Conservation (phyloP, 148 eudicot genomes). For the Rheum nobile region DNA sequence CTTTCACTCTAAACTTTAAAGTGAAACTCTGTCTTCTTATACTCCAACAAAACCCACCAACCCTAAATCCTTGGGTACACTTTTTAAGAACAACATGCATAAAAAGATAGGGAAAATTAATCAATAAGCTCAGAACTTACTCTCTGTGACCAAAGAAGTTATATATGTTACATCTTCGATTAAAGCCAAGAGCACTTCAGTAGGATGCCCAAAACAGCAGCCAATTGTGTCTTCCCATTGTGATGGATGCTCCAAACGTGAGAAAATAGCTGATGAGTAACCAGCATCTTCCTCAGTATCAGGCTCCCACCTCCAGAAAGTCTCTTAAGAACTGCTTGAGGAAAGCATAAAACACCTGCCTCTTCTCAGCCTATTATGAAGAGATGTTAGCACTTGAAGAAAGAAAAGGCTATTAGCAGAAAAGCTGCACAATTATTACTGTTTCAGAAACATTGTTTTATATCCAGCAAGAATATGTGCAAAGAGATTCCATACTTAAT, state of each 20-base stretch:
- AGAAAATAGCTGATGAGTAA: conserved; percentile 21
- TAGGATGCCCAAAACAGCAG: conserved; percentile 82
- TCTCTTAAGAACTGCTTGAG: conserved; percentile 68
- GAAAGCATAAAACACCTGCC: conserved; percentile 50
- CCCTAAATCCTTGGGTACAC: no score
- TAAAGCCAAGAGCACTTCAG: conserved; percentile 46
- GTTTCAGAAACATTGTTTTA: neutral
- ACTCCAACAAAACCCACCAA: no score
- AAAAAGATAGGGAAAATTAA: no score
- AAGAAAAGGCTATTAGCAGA: neutral
- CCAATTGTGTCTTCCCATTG: conserved; percentile 43
- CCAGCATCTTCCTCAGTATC: conserved; percentile 28
- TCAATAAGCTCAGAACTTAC: no score
- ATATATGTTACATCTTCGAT: conserved; percentile 51
- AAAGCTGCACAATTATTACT: neutral
- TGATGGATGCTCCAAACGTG: conserved; percentile 26
- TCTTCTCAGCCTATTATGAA: conserved; percentile 56
- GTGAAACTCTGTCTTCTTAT: no score
- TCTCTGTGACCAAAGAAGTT: conserved; percentile 47
- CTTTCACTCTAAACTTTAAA: no score
- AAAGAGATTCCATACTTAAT: no score
- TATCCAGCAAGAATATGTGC: neutral
- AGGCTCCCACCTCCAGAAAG: conserved; percentile 80
- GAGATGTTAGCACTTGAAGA: conserved; percentile 3
- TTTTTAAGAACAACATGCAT: no score